phyloP scores from a whole-genome alignment of 192 early-diverging fungal genomes.

The Podila minutissima region DNA sequence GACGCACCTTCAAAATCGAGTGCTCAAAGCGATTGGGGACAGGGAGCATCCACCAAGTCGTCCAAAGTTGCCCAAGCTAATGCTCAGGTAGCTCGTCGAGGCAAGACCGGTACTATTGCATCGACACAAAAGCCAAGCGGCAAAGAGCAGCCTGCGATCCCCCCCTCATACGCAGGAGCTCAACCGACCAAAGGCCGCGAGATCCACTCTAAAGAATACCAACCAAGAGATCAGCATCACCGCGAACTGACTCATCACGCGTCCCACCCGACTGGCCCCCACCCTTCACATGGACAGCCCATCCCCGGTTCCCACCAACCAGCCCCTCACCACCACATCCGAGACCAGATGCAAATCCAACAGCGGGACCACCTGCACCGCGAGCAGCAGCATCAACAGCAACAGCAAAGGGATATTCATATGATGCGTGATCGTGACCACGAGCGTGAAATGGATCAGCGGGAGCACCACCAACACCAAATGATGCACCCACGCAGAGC shows the following conservation, averaged over 20 bases:
- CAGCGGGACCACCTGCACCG: constrained; percentile 5
- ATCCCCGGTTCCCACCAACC: constrained; percentile 4
- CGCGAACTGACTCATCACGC: constrained; percentile 31
- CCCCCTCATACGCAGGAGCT: constrained; percentile 6
- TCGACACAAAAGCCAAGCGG: constrained; percentile 12
- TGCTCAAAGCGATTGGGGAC: constrained; percentile 35
- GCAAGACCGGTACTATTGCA: not conserved
- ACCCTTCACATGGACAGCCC: constrained; percentile 19
- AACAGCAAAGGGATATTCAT: constrained; percentile 37
- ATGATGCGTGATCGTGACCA: constrained; percentile 42
- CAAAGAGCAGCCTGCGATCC: constrained; percentile 16
- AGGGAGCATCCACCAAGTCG: constrained; percentile 13
- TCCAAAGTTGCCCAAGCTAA: constrained; percentile 4
- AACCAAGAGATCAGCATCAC: constrained; percentile 31
- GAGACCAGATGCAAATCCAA: constrained; percentile 2
- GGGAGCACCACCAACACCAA: constrained; percentile 40
- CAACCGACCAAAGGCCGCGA: constrained; percentile 27
- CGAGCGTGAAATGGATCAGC: constrained; percentile 36
- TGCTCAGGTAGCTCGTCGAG: constrained; percentile 7
- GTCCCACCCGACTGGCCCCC: not conserved
- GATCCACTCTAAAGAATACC: constrained; percentile 48
- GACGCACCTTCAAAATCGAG: constrained; percentile 2
- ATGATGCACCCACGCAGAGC: constrained; percentile 26
- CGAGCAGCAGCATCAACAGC: not conserved
- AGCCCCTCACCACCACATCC: constrained; percentile 23